Evolutionary conservation across 1,284 basidiomycete species (phyloP).

Genomic region (Moesziomyces globuligerus): DNA sequence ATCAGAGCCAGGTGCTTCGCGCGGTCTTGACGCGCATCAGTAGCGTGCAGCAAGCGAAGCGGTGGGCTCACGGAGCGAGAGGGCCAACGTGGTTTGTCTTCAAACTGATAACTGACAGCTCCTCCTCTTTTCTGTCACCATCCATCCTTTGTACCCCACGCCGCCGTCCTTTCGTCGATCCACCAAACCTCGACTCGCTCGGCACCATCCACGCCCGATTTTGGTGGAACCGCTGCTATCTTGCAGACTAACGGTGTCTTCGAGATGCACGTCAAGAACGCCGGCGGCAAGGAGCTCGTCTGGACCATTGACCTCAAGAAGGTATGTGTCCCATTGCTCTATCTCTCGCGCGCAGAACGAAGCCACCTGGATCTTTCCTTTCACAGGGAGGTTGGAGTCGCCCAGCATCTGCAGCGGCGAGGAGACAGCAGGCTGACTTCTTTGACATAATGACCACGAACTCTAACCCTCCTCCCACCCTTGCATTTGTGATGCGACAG

Average conservation of each 20-base stretch:
- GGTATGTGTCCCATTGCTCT: constrained; percentile 53
- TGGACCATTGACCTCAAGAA: constrained; percentile 94
- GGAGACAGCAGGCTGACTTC: no score
- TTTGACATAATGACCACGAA: not conserved
- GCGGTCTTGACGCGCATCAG: no score
- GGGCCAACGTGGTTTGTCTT: no score
- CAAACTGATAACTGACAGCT: no score
- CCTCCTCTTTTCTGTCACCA: no score
- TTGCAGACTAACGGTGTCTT: constrained; percentile 91
- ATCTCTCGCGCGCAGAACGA: not conserved
- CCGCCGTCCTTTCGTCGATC: not conserved
- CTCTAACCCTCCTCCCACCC: not conserved
- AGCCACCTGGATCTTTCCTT: not conserved
- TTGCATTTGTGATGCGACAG: constrained; percentile 7
- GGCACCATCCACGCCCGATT: not conserved
- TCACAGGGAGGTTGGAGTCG: no score
- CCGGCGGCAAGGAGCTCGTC: constrained; percentile 76
- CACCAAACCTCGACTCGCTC: not conserved
- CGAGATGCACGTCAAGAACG: constrained; percentile 85
- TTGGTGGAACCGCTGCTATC: no score
- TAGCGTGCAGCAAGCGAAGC: no score
- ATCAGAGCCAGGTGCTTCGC: no score
- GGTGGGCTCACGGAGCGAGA: no score
- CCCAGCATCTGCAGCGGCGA: no score
- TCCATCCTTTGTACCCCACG: not conserved